Conservation (phyloP, 73 alveolate species). For the Paramecium octaurelia region DNA sequence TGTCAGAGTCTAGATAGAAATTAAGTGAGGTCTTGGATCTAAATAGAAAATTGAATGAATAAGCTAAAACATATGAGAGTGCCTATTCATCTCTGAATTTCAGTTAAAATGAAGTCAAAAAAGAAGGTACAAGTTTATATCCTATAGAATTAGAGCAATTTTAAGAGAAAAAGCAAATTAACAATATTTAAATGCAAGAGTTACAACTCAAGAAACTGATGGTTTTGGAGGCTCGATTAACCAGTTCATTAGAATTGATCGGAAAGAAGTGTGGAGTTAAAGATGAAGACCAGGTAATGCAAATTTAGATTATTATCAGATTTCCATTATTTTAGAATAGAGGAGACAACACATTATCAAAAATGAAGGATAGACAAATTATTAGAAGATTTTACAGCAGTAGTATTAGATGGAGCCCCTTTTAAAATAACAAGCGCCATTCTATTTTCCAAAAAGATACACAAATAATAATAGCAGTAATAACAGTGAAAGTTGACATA, state of each 20-base stretch:
- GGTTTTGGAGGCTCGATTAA: not conserved
- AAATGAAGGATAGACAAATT: not conserved
- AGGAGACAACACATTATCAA: not conserved
- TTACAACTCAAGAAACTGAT: not conserved
- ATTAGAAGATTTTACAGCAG: not conserved
- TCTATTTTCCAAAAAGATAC: not conserved
- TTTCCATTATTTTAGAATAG: not conserved
- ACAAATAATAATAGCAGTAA: not conserved
- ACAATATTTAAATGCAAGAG: not conserved
- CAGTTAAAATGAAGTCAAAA: not conserved
- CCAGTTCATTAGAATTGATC: not conserved
- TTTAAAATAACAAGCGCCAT: not conserved
- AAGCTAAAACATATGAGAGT: conserved; percentile 3
- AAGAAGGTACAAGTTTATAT: not conserved
- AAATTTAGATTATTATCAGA: not conserved
- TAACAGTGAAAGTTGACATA: not conserved
- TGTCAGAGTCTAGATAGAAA: not conserved
- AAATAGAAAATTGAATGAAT: not conserved
- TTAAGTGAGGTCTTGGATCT: not conserved
- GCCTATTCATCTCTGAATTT: not conserved
- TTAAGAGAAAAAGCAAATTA: not conserved
- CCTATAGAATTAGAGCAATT: not conserved
- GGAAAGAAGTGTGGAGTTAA: not conserved
- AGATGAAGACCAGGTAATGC: not conserved
- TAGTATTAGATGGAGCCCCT: not conserved